These are phyloP conservation scores for Trametes sp. DNA, from an alignment of 1,284 basidiomycete genomes.

Conservation along the genomic window DNA sequence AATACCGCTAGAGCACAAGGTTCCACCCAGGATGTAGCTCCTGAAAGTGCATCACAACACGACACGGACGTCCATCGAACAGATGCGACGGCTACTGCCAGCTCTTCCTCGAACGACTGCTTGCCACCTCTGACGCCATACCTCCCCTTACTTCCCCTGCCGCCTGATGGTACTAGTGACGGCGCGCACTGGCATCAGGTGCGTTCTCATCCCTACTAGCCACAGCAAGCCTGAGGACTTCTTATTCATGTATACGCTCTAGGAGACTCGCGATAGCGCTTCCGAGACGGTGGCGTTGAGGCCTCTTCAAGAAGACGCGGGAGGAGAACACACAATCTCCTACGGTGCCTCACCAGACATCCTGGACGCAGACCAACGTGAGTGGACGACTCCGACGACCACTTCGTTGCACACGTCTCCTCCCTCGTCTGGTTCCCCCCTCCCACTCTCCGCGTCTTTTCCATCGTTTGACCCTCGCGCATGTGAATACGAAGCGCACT, in stretches of 20 bases:
- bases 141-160: background rate
- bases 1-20: too few species aligned
- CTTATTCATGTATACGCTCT: too few species aligned
- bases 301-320: too few species aligned
- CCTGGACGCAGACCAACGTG: background rate
- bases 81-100: background rate
- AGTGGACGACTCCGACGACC: background rate
- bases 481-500: background rate
- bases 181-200: background rate
- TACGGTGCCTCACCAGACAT: too few species aligned
- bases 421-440: background rate
- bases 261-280: too few species aligned
- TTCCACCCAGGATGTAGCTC: too few species aligned
- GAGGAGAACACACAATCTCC: too few species aligned
- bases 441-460: background rate
- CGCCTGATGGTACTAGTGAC: background rate
- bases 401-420: background rate
- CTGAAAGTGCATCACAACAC: too few species aligned
- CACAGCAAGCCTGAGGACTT: too few species aligned
- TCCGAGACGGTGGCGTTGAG: too few species aligned
- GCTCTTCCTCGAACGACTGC: background rate
- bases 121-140: background rate
- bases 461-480: background rate
- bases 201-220: too few species aligned
- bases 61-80: too few species aligned